Evolutionary conservation across 306 rosid species (phyloP).

Genomic region (Vachellia collinsii): DNA sequence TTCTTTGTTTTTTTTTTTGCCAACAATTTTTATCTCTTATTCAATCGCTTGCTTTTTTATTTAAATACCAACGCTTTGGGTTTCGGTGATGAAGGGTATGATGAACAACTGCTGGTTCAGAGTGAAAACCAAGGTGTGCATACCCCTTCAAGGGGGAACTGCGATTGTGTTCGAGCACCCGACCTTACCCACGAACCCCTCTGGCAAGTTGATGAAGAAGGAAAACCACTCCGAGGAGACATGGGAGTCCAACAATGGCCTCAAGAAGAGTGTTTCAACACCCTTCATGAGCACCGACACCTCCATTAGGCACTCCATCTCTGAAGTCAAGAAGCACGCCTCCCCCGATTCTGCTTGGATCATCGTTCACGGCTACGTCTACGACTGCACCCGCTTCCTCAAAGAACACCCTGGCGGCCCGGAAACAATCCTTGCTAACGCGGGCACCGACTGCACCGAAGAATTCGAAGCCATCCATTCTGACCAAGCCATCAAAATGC

Average conservation of each 20-base stretch:
- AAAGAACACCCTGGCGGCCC: slow-evolving; percentile 84
- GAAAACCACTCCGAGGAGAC: slow-evolving; percentile 50
- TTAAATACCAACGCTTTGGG: not conserved
- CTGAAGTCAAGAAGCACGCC: slow-evolving; percentile 66
- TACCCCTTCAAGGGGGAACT: slow-evolving; percentile 58
- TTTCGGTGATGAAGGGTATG: slow-evolving; percentile 65
- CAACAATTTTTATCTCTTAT: too few species aligned
- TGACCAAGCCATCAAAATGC: slow-evolving; percentile 69
- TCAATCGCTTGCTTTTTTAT: not conserved
- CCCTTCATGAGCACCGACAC: slow-evolving; percentile 62
- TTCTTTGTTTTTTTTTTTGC: not conserved
- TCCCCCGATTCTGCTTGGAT: slow-evolving; percentile 69
- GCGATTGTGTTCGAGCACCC: slow-evolving; percentile 84
- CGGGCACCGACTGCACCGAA: slow-evolving; percentile 87
- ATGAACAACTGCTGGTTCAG: slow-evolving; percentile 95
- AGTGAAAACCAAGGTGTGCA: slow-evolving; percentile 65
- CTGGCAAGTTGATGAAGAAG: slow-evolving; percentile 89
- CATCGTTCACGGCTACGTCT: slow-evolving; percentile 66
- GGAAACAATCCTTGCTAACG: slow-evolving; percentile 82
- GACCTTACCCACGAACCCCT: slow-evolving; percentile 67
- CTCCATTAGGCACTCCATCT: slow-evolving; percentile 50
- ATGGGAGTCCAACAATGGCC: slow-evolving; percentile 37
- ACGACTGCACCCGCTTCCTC: slow-evolving; percentile 77
- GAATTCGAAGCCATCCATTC: slow-evolving; percentile 92
- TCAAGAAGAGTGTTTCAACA: slow-evolving; percentile 64